Percentiles rank a stretch among this genome's conserved stretches.
Evolutionary conservation across 805 yeast species (phyloP).

Genomic region (Pichia phayaonensis): DNA sequence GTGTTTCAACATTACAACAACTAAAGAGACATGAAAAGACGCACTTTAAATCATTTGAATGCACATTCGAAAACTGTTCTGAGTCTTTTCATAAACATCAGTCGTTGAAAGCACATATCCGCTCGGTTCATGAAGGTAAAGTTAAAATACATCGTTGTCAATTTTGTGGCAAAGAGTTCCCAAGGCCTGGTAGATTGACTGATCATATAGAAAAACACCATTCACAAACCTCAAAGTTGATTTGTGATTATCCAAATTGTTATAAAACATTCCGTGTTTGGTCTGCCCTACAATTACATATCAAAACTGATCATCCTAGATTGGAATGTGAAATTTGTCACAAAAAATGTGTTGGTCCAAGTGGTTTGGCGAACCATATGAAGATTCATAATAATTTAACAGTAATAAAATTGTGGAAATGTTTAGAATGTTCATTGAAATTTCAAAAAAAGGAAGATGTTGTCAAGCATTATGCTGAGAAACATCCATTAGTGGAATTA

Average conservation of each 20-base stretch:
- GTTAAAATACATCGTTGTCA: conserved; percentile 38
- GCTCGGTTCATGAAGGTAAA: conserved; percentile 49
- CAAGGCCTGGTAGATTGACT: conserved; percentile 55
- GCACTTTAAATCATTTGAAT: conserved; percentile 60
- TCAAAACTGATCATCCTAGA: conserved; percentile 66
- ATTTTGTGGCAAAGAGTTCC: conserved; percentile 57
- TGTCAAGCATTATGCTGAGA: conserved; percentile 44
- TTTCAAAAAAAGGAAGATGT: conserved; percentile 54
- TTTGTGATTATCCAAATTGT: conserved; percentile 60
- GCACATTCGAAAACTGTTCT: conserved; percentile 54
- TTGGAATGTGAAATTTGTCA: conserved; percentile 57
- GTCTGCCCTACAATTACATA: conserved; percentile 67
- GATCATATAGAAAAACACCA: conserved; percentile 66
- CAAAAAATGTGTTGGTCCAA: conserved; percentile 63
- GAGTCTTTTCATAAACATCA: conserved; percentile 71
- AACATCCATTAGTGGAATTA: conserved; percentile 26
- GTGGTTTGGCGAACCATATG: conserved; percentile 70
- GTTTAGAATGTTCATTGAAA: conserved; percentile 42
- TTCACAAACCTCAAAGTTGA: conserved; percentile 39
- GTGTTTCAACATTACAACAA: conserved; percentile 75
- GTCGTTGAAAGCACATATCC: conserved; percentile 63
- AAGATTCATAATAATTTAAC: conserved; percentile 50
- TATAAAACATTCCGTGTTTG: conserved; percentile 54
- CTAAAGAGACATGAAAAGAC: conserved; percentile 74
- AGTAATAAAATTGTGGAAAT: conserved; percentile 57